Evolutionary conservation across 192 early-diverging fungal species (phyloP).

Genomic region (Coemansia sp.): DNA sequence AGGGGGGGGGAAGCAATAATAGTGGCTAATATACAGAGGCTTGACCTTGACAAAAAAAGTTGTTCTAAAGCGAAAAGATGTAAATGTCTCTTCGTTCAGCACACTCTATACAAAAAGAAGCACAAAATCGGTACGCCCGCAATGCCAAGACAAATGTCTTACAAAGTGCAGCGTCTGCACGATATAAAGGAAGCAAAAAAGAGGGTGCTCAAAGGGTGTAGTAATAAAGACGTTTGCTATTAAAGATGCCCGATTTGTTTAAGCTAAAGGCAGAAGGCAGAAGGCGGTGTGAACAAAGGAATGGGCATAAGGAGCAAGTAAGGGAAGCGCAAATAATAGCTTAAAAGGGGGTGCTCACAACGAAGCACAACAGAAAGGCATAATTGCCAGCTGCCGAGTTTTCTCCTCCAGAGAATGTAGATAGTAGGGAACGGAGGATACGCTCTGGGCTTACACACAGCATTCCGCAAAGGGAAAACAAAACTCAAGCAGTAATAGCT

Average conservation of each 20-base stretch:
- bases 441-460: not conserved
- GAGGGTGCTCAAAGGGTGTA: not conserved
- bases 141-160: too few species aligned
- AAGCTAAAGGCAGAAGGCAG: not conserved
- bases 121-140: not conserved
- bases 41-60: not conserved
- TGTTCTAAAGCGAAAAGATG: not conserved
- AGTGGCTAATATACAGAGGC: not conserved
- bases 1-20: not conserved
- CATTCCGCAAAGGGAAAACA: not conserved
- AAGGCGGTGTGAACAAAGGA: not conserved
- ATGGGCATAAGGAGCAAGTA: not conserved
- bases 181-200: not conserved
- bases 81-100: not conserved
- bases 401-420: constrained; percentile 1
- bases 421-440: not conserved
- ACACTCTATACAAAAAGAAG: not conserved
- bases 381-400: not conserved
- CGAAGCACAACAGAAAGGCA: not conserved
- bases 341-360: not conserved
- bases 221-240: not conserved
- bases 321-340: not conserved
- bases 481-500: not conserved
- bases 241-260: not conserved
- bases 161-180: not conserved